A percentile compares a stretch with the other conserved stretches of the same genome.
phyloP scores from a whole-genome alignment of 441 rosid species.

The Geranium incanum region DNA sequence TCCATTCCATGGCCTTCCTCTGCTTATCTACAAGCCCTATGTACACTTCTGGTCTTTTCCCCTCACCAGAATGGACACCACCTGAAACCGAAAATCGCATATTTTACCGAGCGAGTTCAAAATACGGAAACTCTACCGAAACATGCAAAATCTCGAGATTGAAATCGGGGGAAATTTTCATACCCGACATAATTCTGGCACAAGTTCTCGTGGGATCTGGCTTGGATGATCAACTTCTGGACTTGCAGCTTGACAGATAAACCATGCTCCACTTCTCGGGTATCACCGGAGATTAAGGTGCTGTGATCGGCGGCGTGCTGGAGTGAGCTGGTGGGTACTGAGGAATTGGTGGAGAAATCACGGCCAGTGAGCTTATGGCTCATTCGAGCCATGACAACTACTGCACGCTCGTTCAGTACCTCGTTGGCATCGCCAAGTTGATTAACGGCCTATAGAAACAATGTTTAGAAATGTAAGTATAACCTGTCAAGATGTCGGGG shows the following conservation, averaged over 20 bases:
- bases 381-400: constrained; percentile 94
- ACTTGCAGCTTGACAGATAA: constrained; percentile 93
- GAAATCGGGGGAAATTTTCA: constrained; percentile 11
- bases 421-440: constrained; percentile 98
- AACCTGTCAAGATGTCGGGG: background rate
- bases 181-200: constrained; percentile 99
- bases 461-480: constrained; percentile 7
- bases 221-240: constrained; percentile 84
- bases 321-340: constrained; percentile 35
- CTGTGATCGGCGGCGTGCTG: constrained; percentile 58
- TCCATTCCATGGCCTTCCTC: too few relatives aligned
- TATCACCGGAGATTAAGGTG: constrained; percentile 65
- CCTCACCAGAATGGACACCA: constrained; percentile 97
- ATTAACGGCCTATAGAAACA: constrained; percentile 66
- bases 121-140: too few relatives aligned
- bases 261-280: constrained; percentile 85
- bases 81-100: constrained; percentile 35
- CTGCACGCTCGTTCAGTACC: constrained; percentile 90
- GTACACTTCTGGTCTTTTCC: background rate
- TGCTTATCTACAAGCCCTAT: background rate
- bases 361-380: constrained; percentile 92
- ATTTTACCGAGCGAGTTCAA: background rate
- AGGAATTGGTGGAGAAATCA: constrained; percentile 61
- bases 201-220: constrained; percentile 78
- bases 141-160: too few relatives aligned